Base-by-base conservation (phyloP, 495 filamentous ascomycete species). In the Sordaria brevicollis region DNA sequence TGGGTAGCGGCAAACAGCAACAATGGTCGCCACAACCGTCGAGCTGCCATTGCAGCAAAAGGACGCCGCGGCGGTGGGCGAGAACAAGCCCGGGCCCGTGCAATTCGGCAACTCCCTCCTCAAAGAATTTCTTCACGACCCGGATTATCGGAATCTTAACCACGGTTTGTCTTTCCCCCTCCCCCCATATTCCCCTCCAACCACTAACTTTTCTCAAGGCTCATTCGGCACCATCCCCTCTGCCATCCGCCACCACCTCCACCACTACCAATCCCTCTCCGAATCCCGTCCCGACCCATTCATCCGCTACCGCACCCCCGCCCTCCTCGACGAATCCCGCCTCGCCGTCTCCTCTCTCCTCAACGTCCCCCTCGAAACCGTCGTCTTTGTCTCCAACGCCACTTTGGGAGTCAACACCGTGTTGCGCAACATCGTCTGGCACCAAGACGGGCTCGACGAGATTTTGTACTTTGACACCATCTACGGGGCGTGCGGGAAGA, bases 371-470 rank as follows among this genome's bases (percentile, higher is more conserved):
- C 73, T 80, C 34, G 81, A 87, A 1, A 89, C 89, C 21, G 80
- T 89, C 62, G 93, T 96, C 4, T 89, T 93, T 67, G 90, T 96
- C 11, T 84, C 87, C 43, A 97, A 97, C 79, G 90, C 92, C 62
- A 94, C 92, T 0, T 89, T 87, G 0, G 93, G 90, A 62, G 81
- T 96, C 66, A 92, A 92, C 79, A 93, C 90, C 5, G 87, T 97
- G 5, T 83, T 97, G 19, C 88, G 89, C 67, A 93, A 91, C 75
- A 76, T 97, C 11, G 75, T 77, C 4, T 93, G 81, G 81, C 69
- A 13, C 57, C 73, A n/a, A n/a, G 76, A 85, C 69, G 77, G 83
- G 0, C 84, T 83, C 33, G 90, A 92, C 71, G 85, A 86, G 21
- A 86, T 93, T 54, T 70, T 93, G 31, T 83, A 85, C 71, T 94